Base-by-base conservation (phyloP, 176 grass and related monocot genomes). In the Paspalum vaginatum region DNA sequence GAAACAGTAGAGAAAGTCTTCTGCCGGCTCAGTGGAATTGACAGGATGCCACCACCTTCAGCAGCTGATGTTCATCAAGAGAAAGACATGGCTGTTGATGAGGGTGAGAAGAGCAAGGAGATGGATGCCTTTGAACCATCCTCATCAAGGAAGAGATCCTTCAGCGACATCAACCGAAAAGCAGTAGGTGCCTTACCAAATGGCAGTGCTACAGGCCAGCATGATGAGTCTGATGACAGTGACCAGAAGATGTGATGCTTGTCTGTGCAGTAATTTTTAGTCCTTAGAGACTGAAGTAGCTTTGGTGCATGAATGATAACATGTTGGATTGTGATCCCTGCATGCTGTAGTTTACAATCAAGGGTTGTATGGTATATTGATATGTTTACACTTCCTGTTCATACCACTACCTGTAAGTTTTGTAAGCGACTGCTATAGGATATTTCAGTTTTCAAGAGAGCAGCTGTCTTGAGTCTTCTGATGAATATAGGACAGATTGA, bases 1-100 rank as follows among this genome's bases (percentile, higher is more conserved):
- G 82, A 91, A 32, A 95, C 92, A 14, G 90, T 99, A 55, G 96
- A 95, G 82, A 93, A 81, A 87, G 96, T 95, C 21, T 99, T 89
- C 82, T 91, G 68, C 65, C 79, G 86, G 40, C 85, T 99, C 38
- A 91, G 81, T 17, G 91, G 93, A 14, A 84, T 83, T 0, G 73
- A 87, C 12, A 70, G 72, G 49, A 79, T 70, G 65, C 84, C 56
- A 0, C 79, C 88, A 17, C 58, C 81, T 50, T 75, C 80, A 74
- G 63, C 38, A 55, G 32, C 85, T 20, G 38, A 13, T 54, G 60
- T 42, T 51, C 72, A 74, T 63, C 81, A 87, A 66, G 49, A 83
- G 54, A 85, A 81, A 76, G 54, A 66, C 48, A 84, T 55, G 46
- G 55, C 53, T 70, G 60, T 61, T 61, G 85, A 85, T 41, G 81